Percentiles rank a stretch among this genome's conserved stretches.
Evolutionary conservation across 306 rosid species (phyloP).

Genomic region (Corylus americana): DNA sequence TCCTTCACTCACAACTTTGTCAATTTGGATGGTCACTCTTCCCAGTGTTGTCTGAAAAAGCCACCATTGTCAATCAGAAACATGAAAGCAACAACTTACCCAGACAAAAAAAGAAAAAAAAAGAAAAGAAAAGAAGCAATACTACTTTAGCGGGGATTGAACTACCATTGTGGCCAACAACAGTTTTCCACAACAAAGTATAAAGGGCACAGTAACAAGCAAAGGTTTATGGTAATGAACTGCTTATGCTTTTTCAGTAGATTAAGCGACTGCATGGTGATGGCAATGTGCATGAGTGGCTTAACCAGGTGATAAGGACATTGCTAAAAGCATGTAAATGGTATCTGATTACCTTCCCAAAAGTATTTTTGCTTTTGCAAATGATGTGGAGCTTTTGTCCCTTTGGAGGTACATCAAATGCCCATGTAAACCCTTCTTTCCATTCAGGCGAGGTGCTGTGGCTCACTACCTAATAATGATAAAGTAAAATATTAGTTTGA

Average conservation of each 20-base stretch:
- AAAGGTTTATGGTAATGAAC: neutral
- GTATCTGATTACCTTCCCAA: constrained; percentile 80
- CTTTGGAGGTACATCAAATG: constrained; percentile 93
- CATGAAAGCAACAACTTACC: constrained; percentile 12
- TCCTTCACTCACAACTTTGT: constrained; percentile 92
- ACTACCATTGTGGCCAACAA: neutral
- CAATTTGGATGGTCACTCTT: constrained; percentile 95
- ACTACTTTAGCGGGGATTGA: neutral
- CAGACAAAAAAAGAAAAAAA: neutral
- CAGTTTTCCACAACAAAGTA: neutral
- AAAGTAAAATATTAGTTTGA: constrained; percentile 10
- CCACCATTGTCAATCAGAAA: constrained; percentile 29
- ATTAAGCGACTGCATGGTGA: neutral
- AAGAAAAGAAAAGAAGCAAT: neutral
- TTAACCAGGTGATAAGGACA: constrained; percentile 25
- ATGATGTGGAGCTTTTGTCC: constrained; percentile 91
- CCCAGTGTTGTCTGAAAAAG: constrained; percentile 78
- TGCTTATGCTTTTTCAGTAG: neutral
- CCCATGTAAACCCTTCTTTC: constrained; percentile 99
- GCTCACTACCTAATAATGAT: constrained; percentile 65
- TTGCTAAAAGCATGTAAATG: constrained; percentile 14
- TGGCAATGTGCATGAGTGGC: constrained; percentile 3
- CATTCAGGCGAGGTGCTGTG: constrained; percentile 90
- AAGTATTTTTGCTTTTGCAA: constrained; percentile 98
- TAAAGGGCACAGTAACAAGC: neutral